Base-by-base conservation (phyloP, 2,329 filamentous ascomycete species). In the Passalora sequoiae region DNA sequence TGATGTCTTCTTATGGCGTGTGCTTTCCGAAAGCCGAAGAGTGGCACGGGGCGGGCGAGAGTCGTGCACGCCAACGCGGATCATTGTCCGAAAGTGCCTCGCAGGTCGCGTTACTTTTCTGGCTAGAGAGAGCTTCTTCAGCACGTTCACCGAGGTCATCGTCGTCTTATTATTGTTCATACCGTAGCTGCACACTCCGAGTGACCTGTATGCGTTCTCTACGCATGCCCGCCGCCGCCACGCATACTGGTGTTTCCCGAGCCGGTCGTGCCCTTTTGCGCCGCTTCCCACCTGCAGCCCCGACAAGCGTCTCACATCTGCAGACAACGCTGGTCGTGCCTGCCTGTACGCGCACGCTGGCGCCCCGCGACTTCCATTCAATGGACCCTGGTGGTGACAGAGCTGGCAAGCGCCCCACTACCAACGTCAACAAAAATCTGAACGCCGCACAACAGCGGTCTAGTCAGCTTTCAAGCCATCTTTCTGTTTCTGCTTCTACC, bases 401-500 rank as follows among this genome's bases (percentile, higher is more conserved):
- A 21, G 24, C 15, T 28, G 39, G 50, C 53, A 36, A 36, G 9
- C 4, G 20, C 33, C 53, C 54, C 56, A 56, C 56, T 43, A 54
- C 20, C 38, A 33, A 47, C 40, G 46, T 55, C 56, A 50, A 54
- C 54, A 55, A 56, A 54, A 53, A 52, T 53, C 50, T 38, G 42
- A 38, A 29, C 37, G 41, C 33, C 38, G 44, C 53, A 25, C 40
- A n/a, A n/a, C n/a, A 44, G 29, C 49, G 56, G 16, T 47, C 50
- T 35, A 38, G 40, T 21, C 56, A 56, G 44, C 43, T 61, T 27
- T 48, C 47, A 19, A 21, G 46, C 33, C 54, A 57, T 41, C 43
- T 57, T 40, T 52, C 47, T 40, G 40, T 50, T 38, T 19, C 38
- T 25, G 36, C n/a, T n/a, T n/a, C 27, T 29, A 43, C n/a, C 35